Percentiles rank a stretch among this genome's conserved stretches.
Evolutionary conservation across 129 eudicot genomes (phyloP).

Genomic region (Lactuca saligna): DNA sequence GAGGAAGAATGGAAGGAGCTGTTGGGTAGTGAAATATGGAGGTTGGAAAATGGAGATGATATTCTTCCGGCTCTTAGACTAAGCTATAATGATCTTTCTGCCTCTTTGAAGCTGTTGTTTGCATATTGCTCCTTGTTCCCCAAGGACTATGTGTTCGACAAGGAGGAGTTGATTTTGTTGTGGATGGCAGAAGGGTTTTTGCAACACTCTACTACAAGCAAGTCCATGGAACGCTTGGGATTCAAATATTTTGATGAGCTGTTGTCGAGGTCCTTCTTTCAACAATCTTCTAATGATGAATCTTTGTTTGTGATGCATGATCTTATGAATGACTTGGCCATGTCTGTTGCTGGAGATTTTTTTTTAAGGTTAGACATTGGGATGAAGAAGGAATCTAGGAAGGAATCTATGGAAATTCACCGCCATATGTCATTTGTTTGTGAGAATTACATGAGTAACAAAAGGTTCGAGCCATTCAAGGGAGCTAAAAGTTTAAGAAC

Average conservation of each 20-base stretch:
- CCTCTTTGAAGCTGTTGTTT: slow-evolving; percentile 31
- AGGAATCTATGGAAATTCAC: slow-evolving; percentile 3
- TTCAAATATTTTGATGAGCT: slow-evolving; percentile 23
- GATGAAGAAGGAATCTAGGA: background rate
- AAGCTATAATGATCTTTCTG: slow-evolving; percentile 42
- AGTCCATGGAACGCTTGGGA: slow-evolving; percentile 27
- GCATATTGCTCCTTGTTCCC: slow-evolving; percentile 43
- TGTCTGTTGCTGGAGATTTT: slow-evolving; percentile 19
- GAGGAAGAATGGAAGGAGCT: slow-evolving; percentile 14
- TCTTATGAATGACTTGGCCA: slow-evolving; percentile 35
- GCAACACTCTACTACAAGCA: background rate
- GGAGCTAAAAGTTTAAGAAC: slow-evolving; percentile 38
- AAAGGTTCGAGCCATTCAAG: slow-evolving; percentile 22
- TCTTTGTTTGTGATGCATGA: slow-evolving; percentile 40
- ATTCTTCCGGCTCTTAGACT: slow-evolving; percentile 34
- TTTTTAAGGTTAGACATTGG: slow-evolving; percentile 31
- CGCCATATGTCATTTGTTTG: slow-evolving; percentile 44
- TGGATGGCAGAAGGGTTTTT: slow-evolving; percentile 48
- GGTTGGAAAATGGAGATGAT: background rate
- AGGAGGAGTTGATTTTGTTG: slow-evolving; percentile 1
- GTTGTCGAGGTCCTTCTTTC: slow-evolving; percentile 37
- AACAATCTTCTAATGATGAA: background rate
- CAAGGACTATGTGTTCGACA: slow-evolving; percentile 29
- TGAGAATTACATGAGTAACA: slow-evolving; percentile 13
- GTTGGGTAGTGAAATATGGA: slow-evolving; percentile 13